A percentile compares a stretch with the other conserved stretches of the same genome.
Evolutionary conservation across 495 filamentous ascomycete species (phyloP).

Genomic region (Daldinia grandis): DNA sequence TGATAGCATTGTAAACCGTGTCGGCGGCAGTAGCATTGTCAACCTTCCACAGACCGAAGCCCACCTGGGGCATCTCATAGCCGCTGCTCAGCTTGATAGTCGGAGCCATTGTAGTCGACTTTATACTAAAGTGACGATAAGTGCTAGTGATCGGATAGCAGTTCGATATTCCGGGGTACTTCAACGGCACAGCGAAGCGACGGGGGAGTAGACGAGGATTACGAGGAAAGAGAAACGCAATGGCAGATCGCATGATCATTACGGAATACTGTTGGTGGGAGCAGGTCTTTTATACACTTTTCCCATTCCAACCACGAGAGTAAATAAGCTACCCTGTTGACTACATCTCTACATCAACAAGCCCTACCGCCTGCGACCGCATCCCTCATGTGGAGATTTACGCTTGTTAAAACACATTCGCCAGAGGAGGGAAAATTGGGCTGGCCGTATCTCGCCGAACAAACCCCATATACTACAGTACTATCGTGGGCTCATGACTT

Average conservation of each 20-base stretch:
- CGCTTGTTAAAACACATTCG: conserved; percentile 17
- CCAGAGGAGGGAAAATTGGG: conserved; percentile 20
- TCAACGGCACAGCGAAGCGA: conserved; percentile 20
- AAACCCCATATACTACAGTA: conserved; percentile 21
- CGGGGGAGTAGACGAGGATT: conserved; percentile 28
- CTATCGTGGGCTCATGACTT: conserved; percentile 30
- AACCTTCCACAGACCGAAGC: conserved; percentile 87
- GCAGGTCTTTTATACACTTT: conserved; percentile 27
- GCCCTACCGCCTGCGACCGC: conserved; percentile 21
- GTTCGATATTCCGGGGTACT: conserved; percentile 15
- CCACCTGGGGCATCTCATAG: conserved; percentile 87
- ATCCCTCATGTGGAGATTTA: conserved; percentile 32
- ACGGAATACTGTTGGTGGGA: conserved; percentile 26
- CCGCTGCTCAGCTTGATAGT: conserved; percentile 82
- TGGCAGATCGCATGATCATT: conserved; percentile 29
- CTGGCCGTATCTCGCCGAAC: conserved; percentile 33
- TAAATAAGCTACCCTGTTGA: conserved; percentile 30
- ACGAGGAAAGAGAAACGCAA: conserved; percentile 23
- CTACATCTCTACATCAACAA: conserved; percentile 19
- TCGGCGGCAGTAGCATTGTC: conserved; percentile 79
- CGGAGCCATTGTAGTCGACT: conserved; percentile 53
- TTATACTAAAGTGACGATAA: conserved; percentile 26
- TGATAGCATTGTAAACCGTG: conserved; percentile 88
- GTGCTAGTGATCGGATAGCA: conserved; percentile 8
- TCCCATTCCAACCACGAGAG: conserved; percentile 19